A percentile compares a stretch with the other conserved stretches of the same genome.
phyloP scores from a whole-genome alignment of 768 basidiomycete species.

The Baorangia bicolor region DNA sequence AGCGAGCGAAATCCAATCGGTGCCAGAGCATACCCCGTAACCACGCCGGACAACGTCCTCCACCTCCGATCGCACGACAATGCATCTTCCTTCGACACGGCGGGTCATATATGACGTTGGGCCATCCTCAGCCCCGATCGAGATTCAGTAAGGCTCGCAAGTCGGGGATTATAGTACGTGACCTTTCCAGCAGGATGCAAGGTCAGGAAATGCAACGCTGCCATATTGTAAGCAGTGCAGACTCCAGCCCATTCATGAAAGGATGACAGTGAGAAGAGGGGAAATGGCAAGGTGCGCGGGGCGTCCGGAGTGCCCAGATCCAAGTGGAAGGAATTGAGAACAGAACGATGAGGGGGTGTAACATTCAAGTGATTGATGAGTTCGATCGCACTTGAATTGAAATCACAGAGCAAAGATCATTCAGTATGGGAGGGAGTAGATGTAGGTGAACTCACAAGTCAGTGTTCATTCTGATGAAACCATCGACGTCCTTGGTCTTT shows the following conservation, averaged over 20 bases:
- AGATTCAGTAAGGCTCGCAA: not conserved
- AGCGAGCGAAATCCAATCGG: conserved; percentile 3
- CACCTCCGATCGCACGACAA: conserved; percentile 1
- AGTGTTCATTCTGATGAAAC: conserved; percentile 5
- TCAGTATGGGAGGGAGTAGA: not conserved
- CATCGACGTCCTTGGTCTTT: not conserved
- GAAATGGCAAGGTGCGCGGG: not conserved
- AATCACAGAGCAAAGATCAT: not conserved
- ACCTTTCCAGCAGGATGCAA: conserved; percentile 4
- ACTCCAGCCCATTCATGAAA: conserved; percentile 5
- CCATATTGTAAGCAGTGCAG: conserved; percentile 1
- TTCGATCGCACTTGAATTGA: conserved; percentile 1
- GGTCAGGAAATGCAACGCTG: not conserved
- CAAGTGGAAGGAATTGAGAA: not conserved
- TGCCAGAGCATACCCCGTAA: not conserved
- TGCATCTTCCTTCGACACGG: conserved; percentile 3
- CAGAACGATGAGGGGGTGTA: not conserved
- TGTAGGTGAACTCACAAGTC: not conserved
- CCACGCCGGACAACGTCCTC: conserved; percentile 1
- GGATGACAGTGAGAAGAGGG: conserved; percentile 2
- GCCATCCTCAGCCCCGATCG: not conserved
- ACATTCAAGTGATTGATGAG: conserved; percentile 4
- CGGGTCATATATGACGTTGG: conserved; percentile 4
- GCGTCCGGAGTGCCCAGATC: conserved; percentile 5
- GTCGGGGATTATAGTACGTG: conserved; percentile 2